Evolutionary conservation across 108 stramenopile genomes (phyloP).

Genomic region (Cyclotella baltica): DNA sequence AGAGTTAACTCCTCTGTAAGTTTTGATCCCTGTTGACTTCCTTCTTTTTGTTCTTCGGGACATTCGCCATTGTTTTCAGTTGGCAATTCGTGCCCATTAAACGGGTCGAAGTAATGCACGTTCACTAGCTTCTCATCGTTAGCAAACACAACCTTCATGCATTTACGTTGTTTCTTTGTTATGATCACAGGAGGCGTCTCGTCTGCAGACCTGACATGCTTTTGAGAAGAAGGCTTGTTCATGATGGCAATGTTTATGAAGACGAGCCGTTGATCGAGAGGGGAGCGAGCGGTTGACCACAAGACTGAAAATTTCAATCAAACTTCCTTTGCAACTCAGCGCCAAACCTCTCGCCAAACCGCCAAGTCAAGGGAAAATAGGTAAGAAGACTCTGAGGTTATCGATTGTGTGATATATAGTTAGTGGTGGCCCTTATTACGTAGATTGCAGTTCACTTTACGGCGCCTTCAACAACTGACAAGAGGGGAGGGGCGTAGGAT

Average conservation of each 20-base stretch:
- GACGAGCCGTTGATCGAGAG: background rate
- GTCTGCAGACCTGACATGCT: background rate
- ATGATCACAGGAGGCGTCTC: background rate
- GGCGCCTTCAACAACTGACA: too few relatives aligned
- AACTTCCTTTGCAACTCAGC: too few relatives aligned
- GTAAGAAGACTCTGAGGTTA: too few relatives aligned
- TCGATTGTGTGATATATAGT: too few relatives aligned
- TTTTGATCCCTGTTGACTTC: background rate
- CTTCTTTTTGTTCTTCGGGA: background rate
- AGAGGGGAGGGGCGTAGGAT: too few relatives aligned
- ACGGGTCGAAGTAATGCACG: conserved; percentile 30
- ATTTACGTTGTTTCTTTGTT: background rate
- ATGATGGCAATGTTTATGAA: background rate
- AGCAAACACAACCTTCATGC: conserved; percentile 12
- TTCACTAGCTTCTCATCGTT: background rate
- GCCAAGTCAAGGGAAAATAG: too few relatives aligned
- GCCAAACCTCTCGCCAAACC: too few relatives aligned
- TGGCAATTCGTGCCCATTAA: conserved; percentile 20
- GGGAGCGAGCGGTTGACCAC: background rate
- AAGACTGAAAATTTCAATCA: conserved; percentile 1
- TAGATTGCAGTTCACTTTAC: too few relatives aligned
- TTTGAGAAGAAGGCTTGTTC: background rate
- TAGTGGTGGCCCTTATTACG: too few relatives aligned
- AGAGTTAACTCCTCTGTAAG: conserved; percentile 59
- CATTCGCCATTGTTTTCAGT: background rate